Evolutionary conservation across 176 grass and related monocot species (phyloP).

Genomic region (Carex parvula): DNA sequence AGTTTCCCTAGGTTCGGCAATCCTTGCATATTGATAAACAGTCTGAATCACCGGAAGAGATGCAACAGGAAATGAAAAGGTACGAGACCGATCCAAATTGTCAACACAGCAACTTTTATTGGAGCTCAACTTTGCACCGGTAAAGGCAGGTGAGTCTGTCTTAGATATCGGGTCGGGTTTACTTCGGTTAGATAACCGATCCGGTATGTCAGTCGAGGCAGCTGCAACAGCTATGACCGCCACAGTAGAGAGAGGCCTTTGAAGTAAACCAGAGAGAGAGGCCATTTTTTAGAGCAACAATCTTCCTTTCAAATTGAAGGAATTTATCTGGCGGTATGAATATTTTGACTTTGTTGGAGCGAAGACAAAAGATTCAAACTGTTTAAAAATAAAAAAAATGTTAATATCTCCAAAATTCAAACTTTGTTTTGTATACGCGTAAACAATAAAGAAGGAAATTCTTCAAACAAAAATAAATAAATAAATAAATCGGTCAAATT

Average conservation of each 20-base stretch:
- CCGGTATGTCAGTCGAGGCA: conserved; percentile 54
- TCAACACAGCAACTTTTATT: conserved; percentile 7
- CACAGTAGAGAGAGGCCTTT: conserved; percentile 73
- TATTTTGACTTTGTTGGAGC: not conserved
- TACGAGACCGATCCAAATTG: not conserved
- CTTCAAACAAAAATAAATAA: not conserved
- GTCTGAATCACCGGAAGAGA: conserved; percentile 51
- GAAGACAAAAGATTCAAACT: not conserved
- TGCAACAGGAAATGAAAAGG: conserved; percentile 25
- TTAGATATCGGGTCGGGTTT: not conserved
- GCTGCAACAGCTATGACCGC: conserved; percentile 61
- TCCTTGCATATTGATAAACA: conserved; percentile 64
- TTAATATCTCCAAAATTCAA: conserved; percentile 9
- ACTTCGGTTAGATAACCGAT: conserved; percentile 39
- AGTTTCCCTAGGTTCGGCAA: conserved; percentile 21
- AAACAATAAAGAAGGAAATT: conserved; percentile 28
- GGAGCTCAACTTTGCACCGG: not conserved
- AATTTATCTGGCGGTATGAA: not conserved
- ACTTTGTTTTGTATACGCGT: not conserved
- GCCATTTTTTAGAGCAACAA: conserved; percentile 39
- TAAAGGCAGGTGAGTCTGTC: conserved; percentile 12
- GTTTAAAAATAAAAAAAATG: not conserved
- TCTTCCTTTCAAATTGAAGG: not conserved
- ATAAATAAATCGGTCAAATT: not conserved
- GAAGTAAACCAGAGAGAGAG: conserved; percentile 47